A percentile compares a stretch with the other conserved stretches of the same genome.
These are phyloP conservation scores for Aphanomyces stellatus DNA, from an alignment of 352 stramenopile genomes.

Conservation along the genomic window DNA sequence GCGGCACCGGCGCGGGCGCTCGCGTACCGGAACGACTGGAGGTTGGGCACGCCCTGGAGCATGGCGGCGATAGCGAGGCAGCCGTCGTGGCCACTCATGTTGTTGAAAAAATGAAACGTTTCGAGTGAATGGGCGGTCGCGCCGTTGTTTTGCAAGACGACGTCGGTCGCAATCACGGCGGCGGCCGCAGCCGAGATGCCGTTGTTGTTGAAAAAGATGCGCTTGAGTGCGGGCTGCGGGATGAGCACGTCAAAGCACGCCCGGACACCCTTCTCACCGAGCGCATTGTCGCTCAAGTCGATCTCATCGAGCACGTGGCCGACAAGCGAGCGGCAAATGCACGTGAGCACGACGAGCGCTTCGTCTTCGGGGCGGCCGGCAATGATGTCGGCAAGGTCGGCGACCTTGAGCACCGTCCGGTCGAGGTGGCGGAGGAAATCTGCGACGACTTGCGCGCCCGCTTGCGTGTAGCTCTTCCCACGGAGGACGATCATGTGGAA, in stretches of 20 bases:
- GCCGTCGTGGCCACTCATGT: slow-evolving; percentile 74
- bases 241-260: slow-evolving; percentile 69
- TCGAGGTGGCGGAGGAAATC: slow-evolving; percentile 48
- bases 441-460: slow-evolving; percentile 45
- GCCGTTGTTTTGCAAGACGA: slow-evolving; percentile 56
- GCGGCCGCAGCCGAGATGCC: slow-evolving; percentile 61
- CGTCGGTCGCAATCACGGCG: slow-evolving; percentile 50
- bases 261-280: slow-evolving; percentile 66
- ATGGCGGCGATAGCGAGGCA: slow-evolving; percentile 48
- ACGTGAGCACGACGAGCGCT: slow-evolving; percentile 78
- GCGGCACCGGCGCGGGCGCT: slow-evolving; percentile 50
- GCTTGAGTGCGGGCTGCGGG: slow-evolving; percentile 46
- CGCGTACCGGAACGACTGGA: slow-evolving; percentile 53
- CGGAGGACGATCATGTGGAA: slow-evolving; percentile 53
- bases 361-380: slow-evolving; percentile 84
- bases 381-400: slow-evolving; percentile 89
- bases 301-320: slow-evolving; percentile 76
- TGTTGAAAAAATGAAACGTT: slow-evolving; percentile 82
- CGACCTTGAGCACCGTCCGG: slow-evolving; percentile 41
- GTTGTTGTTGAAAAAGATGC: slow-evolving; percentile 69
- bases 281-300: slow-evolving; percentile 74
- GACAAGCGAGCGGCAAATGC: slow-evolving; percentile 66
- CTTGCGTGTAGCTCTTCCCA: slow-evolving; percentile 72
- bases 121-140: slow-evolving; percentile 38
- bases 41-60: slow-evolving; percentile 35